phyloP scores from a whole-genome alignment of 768 basidiomycete species.

The Zangia roseola region DNA sequence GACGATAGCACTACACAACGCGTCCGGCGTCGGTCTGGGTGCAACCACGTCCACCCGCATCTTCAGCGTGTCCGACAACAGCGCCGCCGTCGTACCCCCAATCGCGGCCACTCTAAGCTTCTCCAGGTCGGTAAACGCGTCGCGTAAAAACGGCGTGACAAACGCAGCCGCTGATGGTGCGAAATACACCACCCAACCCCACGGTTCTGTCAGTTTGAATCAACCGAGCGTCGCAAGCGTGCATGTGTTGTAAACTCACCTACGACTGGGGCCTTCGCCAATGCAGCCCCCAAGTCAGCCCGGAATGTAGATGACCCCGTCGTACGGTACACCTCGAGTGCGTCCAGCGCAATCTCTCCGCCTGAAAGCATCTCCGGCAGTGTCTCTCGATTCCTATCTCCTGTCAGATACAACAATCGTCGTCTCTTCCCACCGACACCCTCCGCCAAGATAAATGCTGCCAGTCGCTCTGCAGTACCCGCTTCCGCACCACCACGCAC shows the following conservation, averaged over 20 bases:
- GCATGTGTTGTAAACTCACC: constrained; percentile 15
- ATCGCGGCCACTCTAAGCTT: constrained; percentile 54
- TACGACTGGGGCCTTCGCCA: constrained; percentile 25
- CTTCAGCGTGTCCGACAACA: constrained; percentile 43
- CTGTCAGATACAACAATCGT: constrained; percentile 70
- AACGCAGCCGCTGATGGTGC: constrained; percentile 70
- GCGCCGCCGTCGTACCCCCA: constrained; percentile 62
- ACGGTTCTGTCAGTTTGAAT: background rate
- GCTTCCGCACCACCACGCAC: constrained; percentile 48
- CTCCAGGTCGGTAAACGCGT: constrained; percentile 36
- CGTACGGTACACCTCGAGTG: constrained; percentile 72
- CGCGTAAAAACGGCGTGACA: constrained; percentile 48
- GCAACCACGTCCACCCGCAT: constrained; percentile 57
- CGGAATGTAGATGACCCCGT: constrained; percentile 52
- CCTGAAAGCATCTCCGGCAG: constrained; percentile 49
- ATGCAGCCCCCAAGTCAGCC: constrained; percentile 37
- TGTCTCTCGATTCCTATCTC: constrained; percentile 83
- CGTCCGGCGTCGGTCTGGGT: constrained; percentile 53
- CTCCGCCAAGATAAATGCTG: constrained; percentile 55
- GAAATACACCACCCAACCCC: constrained; percentile 73
- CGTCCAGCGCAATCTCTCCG: constrained; percentile 43
- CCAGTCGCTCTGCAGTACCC: constrained; percentile 70
- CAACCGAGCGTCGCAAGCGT: background rate
- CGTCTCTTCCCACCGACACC: constrained; percentile 16
- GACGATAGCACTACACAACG: constrained; percentile 37